A percentile compares a stretch with the other conserved stretches of the same genome.
phyloP scores from a whole-genome alignment of 2,329 filamentous ascomycete species.

The Trichoderma semiorbis region DNA sequence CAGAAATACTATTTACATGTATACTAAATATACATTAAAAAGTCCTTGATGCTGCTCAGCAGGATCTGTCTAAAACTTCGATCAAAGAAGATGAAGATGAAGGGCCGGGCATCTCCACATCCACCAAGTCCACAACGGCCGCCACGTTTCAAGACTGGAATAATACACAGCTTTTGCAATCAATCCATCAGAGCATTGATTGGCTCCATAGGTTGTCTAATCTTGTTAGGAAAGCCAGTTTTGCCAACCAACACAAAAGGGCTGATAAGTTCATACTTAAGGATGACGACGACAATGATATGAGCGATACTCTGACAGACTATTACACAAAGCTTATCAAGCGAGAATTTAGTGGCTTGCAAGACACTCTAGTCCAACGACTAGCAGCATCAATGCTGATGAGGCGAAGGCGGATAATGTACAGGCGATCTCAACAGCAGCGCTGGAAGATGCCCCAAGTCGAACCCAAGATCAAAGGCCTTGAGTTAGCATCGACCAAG shows the following conservation, averaged over 20 bases:
- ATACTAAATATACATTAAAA: not conserved
- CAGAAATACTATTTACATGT: not conserved
- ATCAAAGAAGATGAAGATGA: not conserved
- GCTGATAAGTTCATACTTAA: not conserved
- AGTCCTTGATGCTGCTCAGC: not conserved
- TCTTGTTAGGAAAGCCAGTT: not conserved
- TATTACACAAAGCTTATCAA: not conserved
- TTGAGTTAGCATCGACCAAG: not conserved
- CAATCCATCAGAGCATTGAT: not conserved
- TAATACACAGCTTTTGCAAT: not conserved
- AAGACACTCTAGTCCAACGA: not conserved
- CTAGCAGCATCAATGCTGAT: not conserved
- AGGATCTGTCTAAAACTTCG: not conserved
- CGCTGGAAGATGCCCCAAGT: not conserved
- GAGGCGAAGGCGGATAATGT: not conserved
- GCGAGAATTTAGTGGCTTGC: not conserved
- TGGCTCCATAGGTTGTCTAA: not conserved
- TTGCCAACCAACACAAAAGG: not conserved
- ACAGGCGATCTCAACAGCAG: not conserved
- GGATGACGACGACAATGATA: not conserved
- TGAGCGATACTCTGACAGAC: not conserved
- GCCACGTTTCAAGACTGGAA: not conserved
- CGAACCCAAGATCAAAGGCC: not conserved
- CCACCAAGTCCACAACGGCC: not conserved
- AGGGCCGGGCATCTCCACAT: not conserved